Conservation (phyloP, 2,329 filamentous ascomycete genomes). For the Didymella arachidicola region DNA sequence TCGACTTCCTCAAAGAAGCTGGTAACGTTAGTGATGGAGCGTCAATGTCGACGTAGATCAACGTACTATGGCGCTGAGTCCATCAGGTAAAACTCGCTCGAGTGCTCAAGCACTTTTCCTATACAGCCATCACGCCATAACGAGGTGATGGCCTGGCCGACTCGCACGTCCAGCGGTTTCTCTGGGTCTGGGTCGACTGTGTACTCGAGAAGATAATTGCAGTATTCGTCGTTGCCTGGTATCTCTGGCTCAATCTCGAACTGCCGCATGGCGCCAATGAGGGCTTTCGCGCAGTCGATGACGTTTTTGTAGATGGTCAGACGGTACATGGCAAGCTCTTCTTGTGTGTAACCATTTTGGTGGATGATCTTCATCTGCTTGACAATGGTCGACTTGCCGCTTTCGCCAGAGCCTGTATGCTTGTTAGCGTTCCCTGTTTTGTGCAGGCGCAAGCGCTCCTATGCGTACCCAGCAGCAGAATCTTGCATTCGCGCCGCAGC, state of each 20-base stretch:
- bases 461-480: slow-evolving; percentile 83
- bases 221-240: slow-evolving; percentile 74
- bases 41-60: slow-evolving; percentile 1
- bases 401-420: slow-evolving; percentile 86
- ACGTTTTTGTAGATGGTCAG: slow-evolving; percentile 98
- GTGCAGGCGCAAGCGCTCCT: slow-evolving; percentile 1
- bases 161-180: slow-evolving; percentile 78
- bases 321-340: slow-evolving; percentile 92
- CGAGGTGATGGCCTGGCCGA: slow-evolving; percentile 82
- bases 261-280: slow-evolving; percentile 90
- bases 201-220: slow-evolving; percentile 85
- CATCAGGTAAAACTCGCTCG: slow-evolving; percentile 99
- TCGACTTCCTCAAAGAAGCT: slow-evolving; percentile 96
- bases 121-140: slow-evolving; percentile 91
- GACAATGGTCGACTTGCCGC: slow-evolving; percentile 98
- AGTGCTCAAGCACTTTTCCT: slow-evolving; percentile 84
- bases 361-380: slow-evolving; percentile 99
- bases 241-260: slow-evolving; percentile 83
- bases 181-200: slow-evolving; percentile 90
- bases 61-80: slow-evolving; percentile 97
- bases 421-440: slow-evolving; percentile 35
- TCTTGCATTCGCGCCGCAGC: slow-evolving; percentile 98
- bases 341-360: slow-evolving; percentile 93
- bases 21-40: slow-evolving; percentile 20
- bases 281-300: slow-evolving; percentile 92